Conservation (phyloP, 108 stramenopile species). For the Licmophora abbreviata region DNA sequence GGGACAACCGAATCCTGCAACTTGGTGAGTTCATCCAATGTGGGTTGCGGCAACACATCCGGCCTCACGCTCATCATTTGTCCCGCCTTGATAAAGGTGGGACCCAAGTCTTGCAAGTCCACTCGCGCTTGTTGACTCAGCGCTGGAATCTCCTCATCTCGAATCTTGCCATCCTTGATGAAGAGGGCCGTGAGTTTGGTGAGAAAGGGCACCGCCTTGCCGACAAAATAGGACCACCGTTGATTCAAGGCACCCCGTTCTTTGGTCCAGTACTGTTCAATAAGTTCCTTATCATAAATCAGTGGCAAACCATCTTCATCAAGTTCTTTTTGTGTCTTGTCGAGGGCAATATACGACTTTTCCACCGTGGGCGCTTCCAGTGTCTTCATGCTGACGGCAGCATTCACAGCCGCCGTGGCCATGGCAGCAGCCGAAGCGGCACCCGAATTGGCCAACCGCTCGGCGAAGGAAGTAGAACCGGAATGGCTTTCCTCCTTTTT, state of each 20-base stretch:
- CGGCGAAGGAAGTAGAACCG: slow-evolving; percentile 24
- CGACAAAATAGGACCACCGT: slow-evolving; percentile 87
- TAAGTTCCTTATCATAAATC: slow-evolving; percentile 85
- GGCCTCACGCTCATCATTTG: slow-evolving; percentile 91
- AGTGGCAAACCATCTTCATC: slow-evolving; percentile 89
- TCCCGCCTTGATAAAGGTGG: slow-evolving; percentile 76
- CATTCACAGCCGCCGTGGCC: slow-evolving; percentile 87
- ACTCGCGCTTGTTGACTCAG: slow-evolving; percentile 76
- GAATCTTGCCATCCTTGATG: slow-evolving; percentile 76
- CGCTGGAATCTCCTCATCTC: slow-evolving; percentile 71
- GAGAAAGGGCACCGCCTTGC: slow-evolving; percentile 83
- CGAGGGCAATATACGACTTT: slow-evolving; percentile 72
- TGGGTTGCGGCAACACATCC: slow-evolving; percentile 86
- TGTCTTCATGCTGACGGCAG: slow-evolving; percentile 80
- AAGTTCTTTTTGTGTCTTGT: slow-evolving; percentile 31
- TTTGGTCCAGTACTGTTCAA: slow-evolving; percentile 85
- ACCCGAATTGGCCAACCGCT: slow-evolving; percentile 57
- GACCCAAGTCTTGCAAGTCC: slow-evolving; percentile 90
- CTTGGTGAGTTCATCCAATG: slow-evolving; percentile 81
- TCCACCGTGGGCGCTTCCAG: slow-evolving; percentile 64
- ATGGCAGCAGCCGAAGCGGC: slow-evolving; percentile 75
- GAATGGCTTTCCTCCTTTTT: too few species aligned
- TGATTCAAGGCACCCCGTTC: slow-evolving; percentile 81
- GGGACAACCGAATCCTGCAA: slow-evolving; percentile 88
- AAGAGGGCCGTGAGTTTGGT: slow-evolving; percentile 67